Percentiles rank a stretch among this genome's conserved stretches.
Evolutionary conservation across 2,329 filamentous ascomycete species (phyloP).

Genomic region (Talaromyces sp.): DNA sequence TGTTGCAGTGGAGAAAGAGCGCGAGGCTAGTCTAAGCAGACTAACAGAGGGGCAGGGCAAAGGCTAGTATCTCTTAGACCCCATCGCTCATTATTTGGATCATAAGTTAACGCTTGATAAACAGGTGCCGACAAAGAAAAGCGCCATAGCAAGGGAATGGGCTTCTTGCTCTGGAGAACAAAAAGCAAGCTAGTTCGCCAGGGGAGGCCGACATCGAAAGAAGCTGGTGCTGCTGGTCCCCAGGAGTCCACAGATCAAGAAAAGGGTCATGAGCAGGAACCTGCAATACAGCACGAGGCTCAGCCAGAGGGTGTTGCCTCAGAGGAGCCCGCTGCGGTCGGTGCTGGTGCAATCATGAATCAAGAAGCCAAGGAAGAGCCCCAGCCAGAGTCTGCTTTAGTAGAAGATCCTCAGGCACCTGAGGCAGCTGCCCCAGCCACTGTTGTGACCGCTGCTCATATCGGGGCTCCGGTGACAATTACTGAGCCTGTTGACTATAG

Average conservation of each 20-base stretch:
- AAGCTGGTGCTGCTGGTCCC: not conserved
- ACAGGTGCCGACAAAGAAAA: slow-evolving; percentile 23
- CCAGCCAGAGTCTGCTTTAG: not conserved
- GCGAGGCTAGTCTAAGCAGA: slow-evolving; percentile 39
- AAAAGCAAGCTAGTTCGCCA: slow-evolving; percentile 28
- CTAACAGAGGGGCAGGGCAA: slow-evolving; percentile 32
- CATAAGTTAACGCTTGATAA: too few relatives aligned
- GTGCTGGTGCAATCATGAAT: not conserved
- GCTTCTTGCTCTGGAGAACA: slow-evolving; percentile 30
- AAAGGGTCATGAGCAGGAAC: not conserved
- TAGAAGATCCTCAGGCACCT: not conserved
- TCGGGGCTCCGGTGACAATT: slow-evolving; percentile 5
- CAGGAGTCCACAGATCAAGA: slow-evolving; percentile 1
- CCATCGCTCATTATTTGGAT: too few relatives aligned
- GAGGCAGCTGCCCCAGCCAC: slow-evolving; percentile 10
- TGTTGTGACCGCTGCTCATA: not conserved
- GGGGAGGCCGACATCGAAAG: slow-evolving; percentile 5
- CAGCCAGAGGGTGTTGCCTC: not conserved
- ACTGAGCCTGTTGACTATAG: slow-evolving; percentile 8
- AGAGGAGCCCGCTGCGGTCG: not conserved
- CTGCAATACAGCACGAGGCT: not conserved
- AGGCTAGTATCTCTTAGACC: slow-evolving; percentile 27
- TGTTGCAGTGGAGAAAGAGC: slow-evolving; percentile 47
- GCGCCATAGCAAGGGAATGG: slow-evolving; percentile 24
- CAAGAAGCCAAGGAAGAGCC: not conserved